Evolutionary conservation across 108 stramenopile genomes (phyloP).

Genomic region (Nannochloropsis granulata): DNA sequence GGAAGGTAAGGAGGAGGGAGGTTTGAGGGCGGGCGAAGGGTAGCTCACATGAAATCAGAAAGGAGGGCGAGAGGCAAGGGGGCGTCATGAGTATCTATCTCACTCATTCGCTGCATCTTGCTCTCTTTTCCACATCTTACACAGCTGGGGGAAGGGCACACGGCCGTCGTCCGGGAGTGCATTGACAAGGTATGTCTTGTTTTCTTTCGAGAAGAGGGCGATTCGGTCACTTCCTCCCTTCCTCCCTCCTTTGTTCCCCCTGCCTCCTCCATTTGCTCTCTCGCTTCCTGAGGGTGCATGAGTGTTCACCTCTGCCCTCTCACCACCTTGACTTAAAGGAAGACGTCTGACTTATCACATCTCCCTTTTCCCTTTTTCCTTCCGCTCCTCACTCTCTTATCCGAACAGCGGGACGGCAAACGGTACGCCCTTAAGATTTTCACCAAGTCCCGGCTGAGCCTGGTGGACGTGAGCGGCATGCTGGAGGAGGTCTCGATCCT

Average conservation of each 20-base stretch:
- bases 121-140: neutral
- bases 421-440: neutral
- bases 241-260: no score
- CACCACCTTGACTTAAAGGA: no score
- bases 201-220: no score
- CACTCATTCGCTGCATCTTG: neutral
- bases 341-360: neutral
- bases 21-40: neutral
- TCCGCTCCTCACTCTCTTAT: neutral
- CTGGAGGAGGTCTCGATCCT: slow-evolving; percentile 17
- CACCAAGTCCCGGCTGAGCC: neutral
- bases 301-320: no score
- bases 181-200: neutral
- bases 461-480: neutral
- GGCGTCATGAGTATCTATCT: neutral
- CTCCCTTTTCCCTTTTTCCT: neutral
- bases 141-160: neutral
- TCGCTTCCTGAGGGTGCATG: no score
- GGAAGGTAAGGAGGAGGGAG: neutral
- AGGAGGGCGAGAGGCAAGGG: neutral
- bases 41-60: neutral
- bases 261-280: no score
- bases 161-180: neutral
- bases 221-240: no score
- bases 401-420: neutral